These are phyloP conservation scores for Penicillium polonicum DNA, from an alignment of 2,329 filamentous ascomycete genomes.

Conservation along the genomic window DNA sequence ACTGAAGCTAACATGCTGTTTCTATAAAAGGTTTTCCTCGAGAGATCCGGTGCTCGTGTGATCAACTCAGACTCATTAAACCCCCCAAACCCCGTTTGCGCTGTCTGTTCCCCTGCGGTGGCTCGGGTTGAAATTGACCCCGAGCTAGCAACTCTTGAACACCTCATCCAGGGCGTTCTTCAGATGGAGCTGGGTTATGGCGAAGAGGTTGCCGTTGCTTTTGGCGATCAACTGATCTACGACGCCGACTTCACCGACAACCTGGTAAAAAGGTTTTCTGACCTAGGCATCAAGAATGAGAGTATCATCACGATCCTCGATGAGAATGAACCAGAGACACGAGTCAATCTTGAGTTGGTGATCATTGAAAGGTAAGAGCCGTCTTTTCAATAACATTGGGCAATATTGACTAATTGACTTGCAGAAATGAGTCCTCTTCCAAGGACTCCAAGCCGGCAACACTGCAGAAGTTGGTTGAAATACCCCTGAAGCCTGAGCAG, in stretches of 20 bases:
- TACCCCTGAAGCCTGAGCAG: constrained; percentile 49
- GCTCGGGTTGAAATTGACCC: constrained; percentile 67
- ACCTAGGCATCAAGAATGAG: constrained; percentile 71
- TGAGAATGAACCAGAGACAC: constrained; percentile 61
- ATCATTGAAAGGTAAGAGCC: constrained; percentile 41
- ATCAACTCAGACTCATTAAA: constrained; percentile 57
- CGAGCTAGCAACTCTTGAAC: constrained; percentile 68
- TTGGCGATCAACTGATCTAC: constrained; percentile 74
- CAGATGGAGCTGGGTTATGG: constrained; percentile 70
- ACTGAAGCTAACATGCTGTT: background rate
- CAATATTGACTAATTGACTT: constrained; percentile 13
- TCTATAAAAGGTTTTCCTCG: constrained; percentile 67
- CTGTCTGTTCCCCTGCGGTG: constrained; percentile 76
- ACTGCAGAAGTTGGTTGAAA: constrained; percentile 43
- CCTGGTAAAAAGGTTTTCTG: constrained; percentile 71
- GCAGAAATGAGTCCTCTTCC: constrained; percentile 31
- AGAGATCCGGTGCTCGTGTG: constrained; percentile 60
- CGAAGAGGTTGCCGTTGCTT: constrained; percentile 76
- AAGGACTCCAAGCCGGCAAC: constrained; percentile 43
- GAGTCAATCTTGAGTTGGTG: constrained; percentile 73
- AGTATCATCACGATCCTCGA: constrained; percentile 82
- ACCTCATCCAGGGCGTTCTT: constrained; percentile 75
- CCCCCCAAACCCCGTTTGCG: constrained; percentile 75
- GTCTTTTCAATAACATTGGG: background rate
- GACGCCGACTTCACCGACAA: constrained; percentile 89